Base-by-base conservation (phyloP, 163 green algal species). In the Prototheca wickerhamii region DNA sequence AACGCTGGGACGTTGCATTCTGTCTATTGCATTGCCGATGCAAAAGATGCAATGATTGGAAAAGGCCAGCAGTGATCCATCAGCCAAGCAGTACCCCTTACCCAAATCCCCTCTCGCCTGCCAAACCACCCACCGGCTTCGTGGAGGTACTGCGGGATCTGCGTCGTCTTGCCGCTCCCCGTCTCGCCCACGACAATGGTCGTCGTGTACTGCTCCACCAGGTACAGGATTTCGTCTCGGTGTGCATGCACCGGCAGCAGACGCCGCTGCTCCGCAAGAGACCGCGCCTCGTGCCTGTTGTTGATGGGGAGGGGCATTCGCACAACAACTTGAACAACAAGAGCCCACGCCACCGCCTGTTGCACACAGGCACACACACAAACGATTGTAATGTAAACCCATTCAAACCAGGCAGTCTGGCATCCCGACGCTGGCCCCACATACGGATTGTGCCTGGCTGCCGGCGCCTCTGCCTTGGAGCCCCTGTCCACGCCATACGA, bases 101-200 rank as follows among this genome's bases (percentile, higher is more conserved):
- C 12, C 90, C 91, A 28, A 96, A 87, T 61, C 89, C 81, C 46
- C 88, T 88, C 37, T 76, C 82, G 3, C 71, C 78, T n/a, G 76
- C 82, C 0, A 44, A 44, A 12, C 25, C 78, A 84, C 78, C 90
- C 95, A 10, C 87, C 87, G 31, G 85, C 84, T 49, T 88, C 78
- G 17, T 82, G 67, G n/a, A 95, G 67, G 63, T 85, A 90, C 59
- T 89, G 82, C 35, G 83, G 82, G 1, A 94, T 76, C 70, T 95
- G 86, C 18, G 90, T 95, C 2, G 85, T 93, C 70, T 95, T 95
- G 33, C 90, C 90, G 63, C 78, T 86, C 33, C 89, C 88, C 4
- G 89, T 96, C 64, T 67, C 62, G 42, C 60, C 76, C 21, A 98
- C 91, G 30, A 98, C 86, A 37, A 98, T 87, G 0, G 95, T 86